Evolutionary conservation across 106 monocot genomes (phyloP).

Genomic region (Platanthera guangdongensis): DNA sequence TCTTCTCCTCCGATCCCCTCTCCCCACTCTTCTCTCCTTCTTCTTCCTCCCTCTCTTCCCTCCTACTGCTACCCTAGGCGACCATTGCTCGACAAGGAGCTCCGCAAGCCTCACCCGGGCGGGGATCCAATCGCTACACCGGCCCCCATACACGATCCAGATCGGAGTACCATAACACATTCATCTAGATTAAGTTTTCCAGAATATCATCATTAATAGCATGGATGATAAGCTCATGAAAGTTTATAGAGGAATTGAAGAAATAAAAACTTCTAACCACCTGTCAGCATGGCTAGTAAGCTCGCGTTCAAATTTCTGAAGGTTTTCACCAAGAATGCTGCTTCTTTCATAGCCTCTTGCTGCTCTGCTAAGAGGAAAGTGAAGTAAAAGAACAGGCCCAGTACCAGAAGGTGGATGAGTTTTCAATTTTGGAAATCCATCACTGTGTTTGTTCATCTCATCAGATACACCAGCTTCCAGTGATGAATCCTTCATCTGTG

Average conservation of each 20-base stretch:
- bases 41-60: too few species aligned
- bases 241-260: background rate
- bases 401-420: constrained; percentile 28
- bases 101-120: too few species aligned
- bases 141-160: too few species aligned
- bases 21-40: too few species aligned
- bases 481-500: background rate
- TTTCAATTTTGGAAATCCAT: constrained; percentile 18
- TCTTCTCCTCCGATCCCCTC: too few species aligned
- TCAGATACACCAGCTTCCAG: background rate
- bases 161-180: too few species aligned
- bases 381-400: constrained; percentile 63
- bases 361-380: constrained; percentile 34
- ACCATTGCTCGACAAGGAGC: too few species aligned
- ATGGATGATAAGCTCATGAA: background rate
- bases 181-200: background rate
- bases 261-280: background rate
- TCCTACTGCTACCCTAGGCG: too few species aligned
- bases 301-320: background rate
- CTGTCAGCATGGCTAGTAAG: background rate
- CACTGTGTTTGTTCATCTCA: background rate
- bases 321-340: background rate
- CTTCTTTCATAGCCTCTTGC: background rate
- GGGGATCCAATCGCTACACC: too few species aligned
- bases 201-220: background rate